Base-by-base conservation (phyloP, 2,329 filamentous ascomycete genomes). In the Lecanicillium sp. region DNA sequence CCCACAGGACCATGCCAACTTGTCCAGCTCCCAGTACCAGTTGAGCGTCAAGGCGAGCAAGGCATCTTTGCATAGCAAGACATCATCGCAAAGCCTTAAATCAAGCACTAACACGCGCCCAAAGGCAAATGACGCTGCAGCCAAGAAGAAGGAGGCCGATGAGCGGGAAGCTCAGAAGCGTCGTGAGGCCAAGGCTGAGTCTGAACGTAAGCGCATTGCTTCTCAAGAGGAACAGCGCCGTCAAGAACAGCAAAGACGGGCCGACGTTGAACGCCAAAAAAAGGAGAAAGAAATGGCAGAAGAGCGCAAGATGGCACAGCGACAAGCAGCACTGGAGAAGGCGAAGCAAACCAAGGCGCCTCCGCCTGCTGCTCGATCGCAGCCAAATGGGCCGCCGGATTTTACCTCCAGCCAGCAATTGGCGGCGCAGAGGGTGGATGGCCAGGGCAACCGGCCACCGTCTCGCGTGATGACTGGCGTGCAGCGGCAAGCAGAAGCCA, bases 71-170 rank as follows among this genome's bases (percentile, higher is more conserved):
- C 81, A 86, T 44, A 71, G 70, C 0, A 82, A 80, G 54, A 57
- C 67, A 4, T 78, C 78, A 1, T 59, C 70, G 8, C 70, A 76
- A 46, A 87, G 77, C 59, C 71, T 90, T 45, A 87, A 86, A 62
- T 59, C 65, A 0, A 80, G 81, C n/a, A 76, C 82, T 26, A 74
- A 72, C n/a, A 73, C 77, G 2, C 81, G 83, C 44, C 78, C 83
- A 0, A 87, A 86, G 61, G 84, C 86, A 2, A 70, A 90, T 19
- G 81, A 90, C 46, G 74, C 86, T 40, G 87, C 85, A 2, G 86
- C 87, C 32, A 84, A 83, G 60, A 90, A 90, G 65, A 91, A 86
- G 61, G 89, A 95, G 62, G 84, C 83, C 62, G 90, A 95, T 57
- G 88, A 94, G 61, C 81, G 83, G 40, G 87, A 90, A 54, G 80